Base-by-base conservation (phyloP, 148 eudicot species). In the Chenopodium album region DNA sequence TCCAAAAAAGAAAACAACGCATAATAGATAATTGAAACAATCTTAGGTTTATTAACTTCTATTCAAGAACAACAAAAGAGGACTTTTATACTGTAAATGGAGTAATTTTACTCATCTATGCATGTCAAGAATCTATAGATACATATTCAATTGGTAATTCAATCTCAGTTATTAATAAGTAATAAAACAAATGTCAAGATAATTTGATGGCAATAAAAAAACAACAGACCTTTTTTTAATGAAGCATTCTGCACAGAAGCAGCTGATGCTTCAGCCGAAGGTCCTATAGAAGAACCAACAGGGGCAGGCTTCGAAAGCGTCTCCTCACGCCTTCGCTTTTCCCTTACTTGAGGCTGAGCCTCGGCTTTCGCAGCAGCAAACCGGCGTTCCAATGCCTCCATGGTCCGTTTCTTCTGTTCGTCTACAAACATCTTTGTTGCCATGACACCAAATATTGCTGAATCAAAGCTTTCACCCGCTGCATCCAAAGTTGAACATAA, bases 331-430 rank as follows among this genome's bases (percentile, higher is more conserved):
- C 84, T 83, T 84, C 84, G 90, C 74, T 88, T 89, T 77, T 81
- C 79, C 76, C 85, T 85, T 71, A 79, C 79, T 83, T 88, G 89
- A 4, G 68, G 84, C 79, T 65, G 88, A 76, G 81, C 85, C 80
- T 90, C 93, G 13, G 90, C 90, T 85, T 91, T 84, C 66, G 92
- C 97, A 73, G 84, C 87, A 66, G 90, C 91, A 72, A 86, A 88
- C 70, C 98, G 86, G 54, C 95, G 87, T 74, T 92, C 88, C 77
- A 94, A 37, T 22, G 97, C 98, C 34, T 92, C 93, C 73, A 87
- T 70, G 8, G 97, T 84, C 28, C 93, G 92, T 77, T 84, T 92
- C 84, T 82, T 91, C 67, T 88, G 90, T 54, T 87, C 86, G 17
- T 83, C 82, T 77, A 54, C 76, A 67, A 34, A 13, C 28, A 78